A percentile compares a stretch with the other conserved stretches of the same genome.
Conservation (phyloP, 495 filamentous ascomycete genomes). For the Pseudoneurospora amorphoporcata region DNA sequence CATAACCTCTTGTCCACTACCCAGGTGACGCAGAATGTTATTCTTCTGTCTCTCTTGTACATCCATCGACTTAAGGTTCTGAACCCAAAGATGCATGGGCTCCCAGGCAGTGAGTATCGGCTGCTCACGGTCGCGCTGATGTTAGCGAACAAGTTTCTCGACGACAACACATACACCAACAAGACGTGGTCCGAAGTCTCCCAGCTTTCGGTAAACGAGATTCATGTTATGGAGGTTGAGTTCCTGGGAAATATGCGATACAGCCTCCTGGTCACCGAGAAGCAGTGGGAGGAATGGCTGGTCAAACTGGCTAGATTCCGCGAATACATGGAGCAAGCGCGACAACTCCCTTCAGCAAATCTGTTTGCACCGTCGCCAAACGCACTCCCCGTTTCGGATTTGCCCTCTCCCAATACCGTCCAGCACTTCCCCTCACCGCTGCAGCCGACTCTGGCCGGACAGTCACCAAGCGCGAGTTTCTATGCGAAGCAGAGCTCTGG, state of each 20-base stretch:
- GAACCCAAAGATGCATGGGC: constrained; percentile 79
- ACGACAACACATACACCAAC: constrained; percentile 99
- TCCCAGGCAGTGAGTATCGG: constrained; percentile 90
- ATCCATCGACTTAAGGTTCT: constrained; percentile 85
- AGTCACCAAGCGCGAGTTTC: constrained; percentile 21
- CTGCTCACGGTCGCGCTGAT: constrained; percentile 93
- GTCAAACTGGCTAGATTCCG: constrained; percentile 66
- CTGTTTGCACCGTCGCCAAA: constrained; percentile 29
- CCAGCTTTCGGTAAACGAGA: constrained; percentile 85
- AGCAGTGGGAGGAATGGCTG: constrained; percentile 86
- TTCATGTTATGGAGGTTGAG: constrained; percentile 99
- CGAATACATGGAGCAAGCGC: constrained; percentile 59
- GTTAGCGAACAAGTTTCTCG: constrained; percentile 97
- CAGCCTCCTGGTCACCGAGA: constrained; percentile 68
- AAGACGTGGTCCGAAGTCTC: constrained; percentile 99
- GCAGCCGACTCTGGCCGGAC: constrained; percentile 14
- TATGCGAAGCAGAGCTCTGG: constrained; percentile 1
- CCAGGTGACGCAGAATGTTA: constrained; percentile 94
- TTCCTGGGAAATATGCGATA: constrained; percentile 99
- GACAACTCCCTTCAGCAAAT: constrained; percentile 22
- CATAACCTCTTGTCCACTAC: constrained; percentile 83
- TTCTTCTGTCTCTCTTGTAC: constrained; percentile 82
- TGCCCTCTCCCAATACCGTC: constrained; percentile 34
- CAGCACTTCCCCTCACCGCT: constrained; percentile 24
- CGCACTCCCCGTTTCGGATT: constrained; percentile 13